Base-by-base conservation (phyloP, 352 stramenopile species). In the Phytophthora pistaciae region DNA sequence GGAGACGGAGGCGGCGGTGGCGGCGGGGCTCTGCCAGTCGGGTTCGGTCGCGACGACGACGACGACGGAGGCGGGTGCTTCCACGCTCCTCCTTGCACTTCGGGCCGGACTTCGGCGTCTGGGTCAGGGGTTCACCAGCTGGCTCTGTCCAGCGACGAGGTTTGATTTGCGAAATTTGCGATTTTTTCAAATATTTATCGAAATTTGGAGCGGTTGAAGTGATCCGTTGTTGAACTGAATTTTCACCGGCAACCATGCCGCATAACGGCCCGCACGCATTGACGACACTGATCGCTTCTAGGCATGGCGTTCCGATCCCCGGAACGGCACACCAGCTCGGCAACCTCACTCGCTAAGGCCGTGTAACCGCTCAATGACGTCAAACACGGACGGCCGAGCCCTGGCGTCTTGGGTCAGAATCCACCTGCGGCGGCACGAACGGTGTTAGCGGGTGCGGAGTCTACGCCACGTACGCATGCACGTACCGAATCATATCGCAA, bases 401-500 rank as follows among this genome's bases (percentile, higher is more conserved):
- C 48, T 57, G 5, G 68, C 62, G 56, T 94, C 85, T 72, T 90
- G 77, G 4, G 61, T 93, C 56, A 94, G 77, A 63, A 92, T 88
- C 85, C 83, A 94, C 44, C 85, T 93, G 66, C 29, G 61, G 29
- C 21, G 57, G 21, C 61, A 62, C 36, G 36, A 42, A 6, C 42
- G 13, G 38, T 5, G 14, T 49, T 49, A 49, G 42, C 42, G 42
- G 5, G 23, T 18, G 40, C 14, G 10, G 13, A 20, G 1, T 5
- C 42, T 5, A 21, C 42, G 11, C 42, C 14, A 10, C 46, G 25
- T 29, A 38, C 59, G 21, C 62, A 40, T 23, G 56, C 48, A 66
- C 63, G 16, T 53, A 96, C 87, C 79, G 77, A 66, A 96, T 91
- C 64, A 96, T 79, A 5, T 96, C 85, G 52, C 83, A 82, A 21